These are phyloP conservation scores for Carex littledalei DNA, from an alignment of 176 grass and related monocot genomes.

Conservation along the genomic window DNA sequence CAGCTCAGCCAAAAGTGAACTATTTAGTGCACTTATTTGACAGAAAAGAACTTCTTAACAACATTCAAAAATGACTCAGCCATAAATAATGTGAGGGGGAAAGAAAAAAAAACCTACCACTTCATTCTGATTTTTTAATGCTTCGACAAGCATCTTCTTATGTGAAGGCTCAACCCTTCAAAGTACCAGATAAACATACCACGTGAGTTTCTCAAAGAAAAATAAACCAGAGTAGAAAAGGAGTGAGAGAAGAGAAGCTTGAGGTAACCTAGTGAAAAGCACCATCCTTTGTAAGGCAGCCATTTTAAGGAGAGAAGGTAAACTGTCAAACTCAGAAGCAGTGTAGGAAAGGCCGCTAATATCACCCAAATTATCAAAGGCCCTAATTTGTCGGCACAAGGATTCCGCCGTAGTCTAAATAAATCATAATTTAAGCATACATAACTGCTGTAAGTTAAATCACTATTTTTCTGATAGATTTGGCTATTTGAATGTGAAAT, in stretches of 20 bases:
- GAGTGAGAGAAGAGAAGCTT: constrained; percentile 10
- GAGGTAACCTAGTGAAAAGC: constrained; percentile 76
- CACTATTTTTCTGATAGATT: neutral
- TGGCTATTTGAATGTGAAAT: neutral
- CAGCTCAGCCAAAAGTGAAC: constrained; percentile 5
- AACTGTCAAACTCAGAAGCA: constrained; percentile 88
- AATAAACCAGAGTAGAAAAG: constrained; percentile 9
- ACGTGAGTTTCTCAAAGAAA: constrained; percentile 17
- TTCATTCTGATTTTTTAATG: constrained; percentile 94
- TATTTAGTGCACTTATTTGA: neutral
- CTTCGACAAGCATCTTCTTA: constrained; percentile 98
- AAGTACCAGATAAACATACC: constrained; percentile 21
- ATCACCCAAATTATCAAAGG: constrained; percentile 79
- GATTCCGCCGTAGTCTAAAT: constrained; percentile 94
- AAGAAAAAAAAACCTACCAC: constrained; percentile 53
- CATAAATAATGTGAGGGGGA: neutral
- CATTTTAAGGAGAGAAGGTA: constrained; percentile 61
- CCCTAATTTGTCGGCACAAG: constrained; percentile 79
- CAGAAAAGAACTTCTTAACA: constrained; percentile 5
- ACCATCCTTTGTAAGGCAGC: constrained; percentile 90
- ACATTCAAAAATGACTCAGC: constrained; percentile 14
- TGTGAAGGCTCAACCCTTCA: constrained; percentile 96
- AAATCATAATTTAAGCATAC: neutral
- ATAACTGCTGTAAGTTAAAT: neutral
- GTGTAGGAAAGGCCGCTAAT: constrained; percentile 89